These are phyloP conservation scores for Dactylella cylindrospora DNA, from an alignment of 2,329 filamentous ascomycete genomes.

Conservation along the genomic window DNA sequence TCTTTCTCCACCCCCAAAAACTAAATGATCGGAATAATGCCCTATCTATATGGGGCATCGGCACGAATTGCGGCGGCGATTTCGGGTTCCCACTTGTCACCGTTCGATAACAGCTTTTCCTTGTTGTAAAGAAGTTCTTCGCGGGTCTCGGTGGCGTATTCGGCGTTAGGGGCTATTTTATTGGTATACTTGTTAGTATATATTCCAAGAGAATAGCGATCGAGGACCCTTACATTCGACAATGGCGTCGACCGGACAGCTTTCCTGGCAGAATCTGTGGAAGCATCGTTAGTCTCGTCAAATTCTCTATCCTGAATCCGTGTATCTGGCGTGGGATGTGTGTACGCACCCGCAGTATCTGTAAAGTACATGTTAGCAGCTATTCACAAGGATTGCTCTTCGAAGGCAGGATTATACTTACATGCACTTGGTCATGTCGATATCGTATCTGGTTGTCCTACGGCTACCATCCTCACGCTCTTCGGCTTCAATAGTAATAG, in stretches of 20 bases:
- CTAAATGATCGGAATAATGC: not conserved
- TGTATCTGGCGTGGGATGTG: not conserved
- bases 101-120: constrained; percentile 85
- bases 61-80: constrained; percentile 87
- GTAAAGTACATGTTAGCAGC: constrained; percentile 7
- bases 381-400: too few species aligned
- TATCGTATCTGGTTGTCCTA: constrained; percentile 95
- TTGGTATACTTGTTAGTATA: constrained; percentile 45
- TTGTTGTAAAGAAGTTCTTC: constrained; percentile 98
- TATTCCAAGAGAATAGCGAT: constrained; percentile 5
- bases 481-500: constrained; percentile 98
- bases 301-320: not conserved
- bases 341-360: constrained; percentile 32
- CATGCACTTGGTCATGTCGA: constrained; percentile 99
- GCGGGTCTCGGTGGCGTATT: constrained; percentile 75
- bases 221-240: constrained; percentile 63
- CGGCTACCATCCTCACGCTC: constrained; percentile 94
- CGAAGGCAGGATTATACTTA: constrained; percentile 12
- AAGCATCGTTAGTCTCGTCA: not conserved
- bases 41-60: constrained; percentile 85
- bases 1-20: constrained; percentile 1
- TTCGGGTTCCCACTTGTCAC: constrained; percentile 97
- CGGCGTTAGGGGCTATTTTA: constrained; percentile 65
- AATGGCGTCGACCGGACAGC: constrained; percentile 95
- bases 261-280: constrained; percentile 79